Percentiles rank a stretch among this genome's conserved stretches.
phyloP scores from a whole-genome alignment of 2,329 filamentous ascomycete genomes.

The Beauveria scarabaeidicola region DNA sequence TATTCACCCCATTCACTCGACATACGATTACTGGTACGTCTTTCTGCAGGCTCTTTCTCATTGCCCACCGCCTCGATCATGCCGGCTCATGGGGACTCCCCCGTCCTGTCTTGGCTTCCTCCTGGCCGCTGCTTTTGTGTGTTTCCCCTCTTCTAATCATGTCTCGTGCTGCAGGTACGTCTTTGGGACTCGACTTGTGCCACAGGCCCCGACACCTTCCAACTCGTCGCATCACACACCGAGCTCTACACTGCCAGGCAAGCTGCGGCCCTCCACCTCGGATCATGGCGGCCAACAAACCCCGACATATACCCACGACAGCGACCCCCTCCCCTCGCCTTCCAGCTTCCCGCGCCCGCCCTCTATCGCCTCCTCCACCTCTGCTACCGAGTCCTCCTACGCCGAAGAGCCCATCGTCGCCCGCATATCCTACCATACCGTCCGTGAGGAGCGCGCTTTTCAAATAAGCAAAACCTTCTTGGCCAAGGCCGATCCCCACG shows the following conservation, averaged over 20 bases:
- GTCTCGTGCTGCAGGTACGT: constrained; percentile 46
- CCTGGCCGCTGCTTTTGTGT: neutral
- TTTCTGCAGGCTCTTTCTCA: neutral
- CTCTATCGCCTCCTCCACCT: constrained; percentile 25
- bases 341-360: constrained; percentile 25
- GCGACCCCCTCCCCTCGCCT: constrained; percentile 16
- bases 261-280: constrained; percentile 34
- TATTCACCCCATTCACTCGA: constrained; percentile 48
- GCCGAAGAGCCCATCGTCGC: constrained; percentile 65
- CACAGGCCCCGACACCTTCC: constrained; percentile 38
- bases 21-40: constrained; percentile 78
- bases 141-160: constrained; percentile 6
- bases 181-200: constrained; percentile 53
- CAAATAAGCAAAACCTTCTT: constrained; percentile 71
- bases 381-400: constrained; percentile 40
- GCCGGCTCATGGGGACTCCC: no score
- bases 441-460: constrained; percentile 80
- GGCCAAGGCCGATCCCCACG: constrained; percentile 61
- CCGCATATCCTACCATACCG: constrained; percentile 69
- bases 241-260: constrained; percentile 33
- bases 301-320: constrained; percentile 28
- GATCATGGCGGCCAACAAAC: constrained; percentile 30
- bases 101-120: neutral
- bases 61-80: neutral
- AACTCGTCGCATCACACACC: constrained; percentile 37